A percentile compares a stretch with the other conserved stretches of the same genome.
Evolutionary conservation across 306 rosid genomes (phyloP).

Genomic region (Myrica gale): DNA sequence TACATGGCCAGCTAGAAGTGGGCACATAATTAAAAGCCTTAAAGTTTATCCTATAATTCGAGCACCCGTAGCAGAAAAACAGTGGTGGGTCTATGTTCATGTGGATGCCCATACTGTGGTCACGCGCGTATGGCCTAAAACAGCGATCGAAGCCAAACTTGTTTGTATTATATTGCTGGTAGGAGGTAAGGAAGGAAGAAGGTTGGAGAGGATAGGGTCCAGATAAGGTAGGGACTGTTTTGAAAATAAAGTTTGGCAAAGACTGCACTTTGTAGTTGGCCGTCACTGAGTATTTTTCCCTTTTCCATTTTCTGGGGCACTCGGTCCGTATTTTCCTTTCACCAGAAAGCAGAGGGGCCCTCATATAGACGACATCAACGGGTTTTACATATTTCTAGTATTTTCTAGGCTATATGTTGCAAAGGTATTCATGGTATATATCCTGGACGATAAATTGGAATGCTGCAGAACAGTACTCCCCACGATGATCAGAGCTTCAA

Average conservation of each 20-base stretch:
- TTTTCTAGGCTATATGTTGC: slow-evolving; percentile 22
- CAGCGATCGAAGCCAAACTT: slow-evolving; percentile 30
- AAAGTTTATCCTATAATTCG: slow-evolving; percentile 32
- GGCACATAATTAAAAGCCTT: slow-evolving; percentile 16
- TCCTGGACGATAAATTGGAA: no score
- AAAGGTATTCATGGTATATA: not conserved
- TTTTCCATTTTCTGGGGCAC: no score
- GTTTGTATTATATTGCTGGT: not conserved
- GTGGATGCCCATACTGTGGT: slow-evolving; percentile 31
- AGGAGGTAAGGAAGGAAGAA: not conserved
- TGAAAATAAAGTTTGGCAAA: no score
- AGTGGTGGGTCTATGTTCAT: slow-evolving; percentile 18
- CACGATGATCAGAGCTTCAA: not conserved
- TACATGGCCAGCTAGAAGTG: slow-evolving; percentile 18
- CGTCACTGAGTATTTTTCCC: not conserved
- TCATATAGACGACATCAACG: slow-evolving; percentile 33
- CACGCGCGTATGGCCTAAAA: slow-evolving; percentile 20
- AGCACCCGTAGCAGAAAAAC: slow-evolving; percentile 40
- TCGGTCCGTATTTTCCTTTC: slow-evolving; percentile 9
- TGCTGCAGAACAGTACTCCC: not conserved
- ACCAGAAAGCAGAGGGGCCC: not conserved
- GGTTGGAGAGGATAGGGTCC: no score
- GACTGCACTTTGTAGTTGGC: slow-evolving; percentile 4
- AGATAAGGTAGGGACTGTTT: no score
- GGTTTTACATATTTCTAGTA: not conserved